Evolutionary conservation across 257 asterid species (phyloP).

Genomic region (Nicotiana noctiflora): DNA sequence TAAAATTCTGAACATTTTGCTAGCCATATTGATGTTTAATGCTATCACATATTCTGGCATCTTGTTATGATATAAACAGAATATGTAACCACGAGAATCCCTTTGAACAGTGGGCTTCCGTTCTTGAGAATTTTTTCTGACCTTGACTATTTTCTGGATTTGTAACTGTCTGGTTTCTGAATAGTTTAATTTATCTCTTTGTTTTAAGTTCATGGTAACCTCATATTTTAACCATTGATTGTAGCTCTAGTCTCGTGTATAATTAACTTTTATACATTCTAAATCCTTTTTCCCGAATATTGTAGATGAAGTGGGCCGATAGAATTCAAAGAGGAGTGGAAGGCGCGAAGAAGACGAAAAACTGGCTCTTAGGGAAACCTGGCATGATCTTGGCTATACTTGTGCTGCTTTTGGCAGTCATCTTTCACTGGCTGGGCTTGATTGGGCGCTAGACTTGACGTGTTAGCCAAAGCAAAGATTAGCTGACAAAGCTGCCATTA

Average conservation of each 20-base stretch:
- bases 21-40: neutral
- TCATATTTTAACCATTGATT: neutral
- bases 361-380: conserved; percentile 70
- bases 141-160: neutral
- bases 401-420: conserved; percentile 69
- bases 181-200: neutral
- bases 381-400: conserved; percentile 78
- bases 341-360: conserved; percentile 84
- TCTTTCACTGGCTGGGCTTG: conserved; percentile 74
- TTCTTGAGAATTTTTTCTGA: neutral
- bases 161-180: neutral
- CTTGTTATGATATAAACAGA: neutral
- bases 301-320: conserved; percentile 94
- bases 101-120: neutral
- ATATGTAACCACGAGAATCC: neutral
- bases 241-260: neutral
- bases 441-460: conserved; percentile 41
- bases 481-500: neutral
- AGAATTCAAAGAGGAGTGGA: conserved; percentile 69
- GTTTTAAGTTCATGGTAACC: neutral
- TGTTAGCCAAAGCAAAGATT: neutral
- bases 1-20: neutral
- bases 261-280: neutral
- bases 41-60: neutral
- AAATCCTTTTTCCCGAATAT: neutral